Base-by-base conservation (phyloP, 2,329 filamentous ascomycete genomes). In the Penicillium sp. region DNA sequence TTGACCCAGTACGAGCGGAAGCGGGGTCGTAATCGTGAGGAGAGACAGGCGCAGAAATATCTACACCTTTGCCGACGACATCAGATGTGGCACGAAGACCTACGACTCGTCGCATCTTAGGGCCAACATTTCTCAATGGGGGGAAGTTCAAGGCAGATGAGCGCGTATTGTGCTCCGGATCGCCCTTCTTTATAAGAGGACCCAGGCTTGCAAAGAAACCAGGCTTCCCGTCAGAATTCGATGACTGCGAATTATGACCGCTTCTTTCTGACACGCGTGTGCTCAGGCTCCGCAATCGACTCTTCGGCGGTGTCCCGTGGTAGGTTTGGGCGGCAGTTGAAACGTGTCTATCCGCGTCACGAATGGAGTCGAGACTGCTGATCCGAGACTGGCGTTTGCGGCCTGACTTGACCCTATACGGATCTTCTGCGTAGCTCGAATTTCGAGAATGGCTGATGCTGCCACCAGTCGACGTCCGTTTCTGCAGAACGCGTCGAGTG, bases 71-170 rank as follows among this genome's bases (percentile, higher is more conserved):
- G 43, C 79, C 76, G 13, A 79, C 73, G 14, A 77, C 74, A 59
- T 96, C 91, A 3, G 91, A 96, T 38, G 90, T 87, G 10, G 88
- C 84, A 48, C 91, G 78, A 41, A 94, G 75, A n/a, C 88, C 87
- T 30, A 82, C 78, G 15, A 76, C 75, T 42, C 75, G 76, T 39
- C 74, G 73, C 50, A 77, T 79, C 52, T 70, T 77, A 20, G 72
- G 78, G 65, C 51, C 83, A 57, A 80, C 80, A 79, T 56, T 44
- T 10, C 39, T 42, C 13, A 47, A 30, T 71, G 71, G 34, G 9
- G 73, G 72, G 25, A 72, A 65, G 16, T 71, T 65, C 25, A 68
- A 62, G 5, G 69, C 62, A 2, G 71, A 73, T 4, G 76, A 74
- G 3, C 72, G 70, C 23, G 76, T 71, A 6, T 73, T 70, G 1